Base-by-base conservation (phyloP, 2,329 filamentous ascomycete genomes). In the Claviceps lovelessii region DNA sequence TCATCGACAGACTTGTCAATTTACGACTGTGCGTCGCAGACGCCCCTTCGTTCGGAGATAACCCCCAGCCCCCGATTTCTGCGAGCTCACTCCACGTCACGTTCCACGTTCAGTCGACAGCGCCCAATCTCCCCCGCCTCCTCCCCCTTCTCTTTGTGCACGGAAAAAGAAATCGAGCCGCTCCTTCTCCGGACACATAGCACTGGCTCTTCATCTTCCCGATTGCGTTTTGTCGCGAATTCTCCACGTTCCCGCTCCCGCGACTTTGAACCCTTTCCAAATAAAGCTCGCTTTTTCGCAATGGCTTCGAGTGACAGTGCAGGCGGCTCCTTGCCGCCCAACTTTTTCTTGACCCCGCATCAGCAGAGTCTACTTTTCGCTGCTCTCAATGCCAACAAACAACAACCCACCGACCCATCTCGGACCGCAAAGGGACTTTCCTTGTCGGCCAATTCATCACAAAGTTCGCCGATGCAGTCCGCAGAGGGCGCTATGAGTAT, bases 341-440 rank as follows among this genome's bases (percentile, higher is more conserved):
- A 79, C 65, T 84, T 88, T 67, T 81, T 84, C 64, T 78, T 90
- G 61, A 88, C 85, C 57, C 83, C 83, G 58, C 81, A 86, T 64
- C 86, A 91, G 69, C 85, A 90, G 73, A 83, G 80, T 64, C 75
- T 90, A 57, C 76, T 91, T 48, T 83, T 87, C 59, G 84, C 85
- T 57, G 86, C 87, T 49, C 80, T 91, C 61, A 85, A 86, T 60
- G 86, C 86, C 60, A 88, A 89, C 65, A 79, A 70, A 54, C 66
- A 66, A 56, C 63, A 64, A 56, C 63, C 64, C 54, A 42, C 57
- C 5, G 69, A 72, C 15, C 62, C 66, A 57, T 61, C 66, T 41
- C 60, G 70, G 28, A 59, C 66, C n/a, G 66, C 64, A 57, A 70
- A 73, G 56, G 62, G 64, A 29, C 58, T 73, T 54, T 69, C 75